These are phyloP conservation scores for Nakaseomyces kungkrabaensis DNA, from an alignment of 1,139 yeast genomes.

Conservation along the genomic window DNA sequence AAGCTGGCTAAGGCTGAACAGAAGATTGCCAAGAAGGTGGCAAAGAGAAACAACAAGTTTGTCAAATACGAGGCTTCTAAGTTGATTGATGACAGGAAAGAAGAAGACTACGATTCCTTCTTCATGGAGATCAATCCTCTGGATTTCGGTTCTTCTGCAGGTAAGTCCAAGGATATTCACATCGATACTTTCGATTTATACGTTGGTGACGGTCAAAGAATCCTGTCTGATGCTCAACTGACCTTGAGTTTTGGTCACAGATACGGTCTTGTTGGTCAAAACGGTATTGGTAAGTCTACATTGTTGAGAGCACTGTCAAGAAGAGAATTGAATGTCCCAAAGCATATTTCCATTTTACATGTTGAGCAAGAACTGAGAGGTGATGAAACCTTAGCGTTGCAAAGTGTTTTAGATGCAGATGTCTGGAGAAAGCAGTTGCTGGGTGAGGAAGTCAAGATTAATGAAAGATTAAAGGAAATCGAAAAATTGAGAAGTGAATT, in stretches of 20 bases:
- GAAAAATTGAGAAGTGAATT: constrained; percentile 59
- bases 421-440: constrained; percentile 93
- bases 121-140: constrained; percentile 91
- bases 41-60: constrained; percentile 80
- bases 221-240: constrained; percentile 77
- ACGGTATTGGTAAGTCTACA: constrained; percentile 99
- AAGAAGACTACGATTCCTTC: constrained; percentile 84
- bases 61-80: constrained; percentile 88
- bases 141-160: constrained; percentile 83
- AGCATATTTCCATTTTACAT: constrained; percentile 87
- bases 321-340: constrained; percentile 88
- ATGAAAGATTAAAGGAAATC: constrained; percentile 65
- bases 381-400: constrained; percentile 82
- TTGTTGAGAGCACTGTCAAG: constrained; percentile 80
- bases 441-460: constrained; percentile 63
- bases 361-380: constrained; percentile 97
- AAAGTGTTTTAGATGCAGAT: constrained; percentile 94
- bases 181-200: constrained; percentile 86
- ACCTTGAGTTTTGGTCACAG: constrained; percentile 87
- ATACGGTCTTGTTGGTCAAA: constrained; percentile 95
- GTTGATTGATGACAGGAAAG: constrained; percentile 51
- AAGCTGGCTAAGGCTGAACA: constrained; percentile 94
- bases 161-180: constrained; percentile 90
- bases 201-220: constrained; percentile 93
- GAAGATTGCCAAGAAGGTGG: constrained; percentile 92